Percentiles rank a stretch among this genome's conserved stretches.
phyloP scores from a whole-genome alignment of 805 yeast species.

The Myxozyma udenii region DNA sequence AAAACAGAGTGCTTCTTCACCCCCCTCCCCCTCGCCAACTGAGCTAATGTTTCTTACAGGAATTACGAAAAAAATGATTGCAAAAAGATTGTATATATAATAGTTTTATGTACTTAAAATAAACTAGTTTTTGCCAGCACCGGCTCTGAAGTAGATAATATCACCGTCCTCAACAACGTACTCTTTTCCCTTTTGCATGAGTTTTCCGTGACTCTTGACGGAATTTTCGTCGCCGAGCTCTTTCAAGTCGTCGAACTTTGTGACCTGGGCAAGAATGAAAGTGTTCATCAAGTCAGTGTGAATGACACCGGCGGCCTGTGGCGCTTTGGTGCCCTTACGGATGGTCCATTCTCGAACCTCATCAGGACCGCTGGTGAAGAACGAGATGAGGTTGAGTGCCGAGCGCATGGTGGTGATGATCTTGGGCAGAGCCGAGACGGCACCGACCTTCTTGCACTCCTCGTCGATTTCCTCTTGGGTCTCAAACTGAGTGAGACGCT shows the following conservation, averaged over 20 bases:
- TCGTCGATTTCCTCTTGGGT: conserved; percentile 76
- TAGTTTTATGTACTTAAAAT: neutral
- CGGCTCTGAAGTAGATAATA: conserved; percentile 82
- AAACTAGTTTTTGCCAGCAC: conserved; percentile 75
- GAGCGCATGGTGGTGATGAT: conserved; percentile 84
- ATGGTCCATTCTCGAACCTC: conserved; percentile 99
- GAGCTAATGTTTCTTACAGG: too few relatives aligned
- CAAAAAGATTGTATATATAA: neutral
- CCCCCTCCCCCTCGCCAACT: too few relatives aligned
- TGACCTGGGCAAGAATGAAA: conserved; percentile 89
- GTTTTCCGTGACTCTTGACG: conserved; percentile 84
- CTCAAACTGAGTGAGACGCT: conserved; percentile 82
- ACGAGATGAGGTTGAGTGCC: conserved; percentile 81
- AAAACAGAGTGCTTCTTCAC: neutral
- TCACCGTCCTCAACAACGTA: conserved; percentile 96
- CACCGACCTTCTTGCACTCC: conserved; percentile 70
- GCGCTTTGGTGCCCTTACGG: conserved; percentile 86
- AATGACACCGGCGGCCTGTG: conserved; percentile 98
- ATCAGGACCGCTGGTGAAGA: conserved; percentile 92
- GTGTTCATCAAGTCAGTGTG: conserved; percentile 95
- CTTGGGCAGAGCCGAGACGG: conserved; percentile 78
- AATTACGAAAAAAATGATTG: too few relatives aligned
- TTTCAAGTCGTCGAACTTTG: conserved; percentile 74
- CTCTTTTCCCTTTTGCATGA: conserved; percentile 87
- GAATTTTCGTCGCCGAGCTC: conserved; percentile 76